phyloP scores from a whole-genome alignment of 768 basidiomycete genomes.

The Coprinopsis cinerea region DNA sequence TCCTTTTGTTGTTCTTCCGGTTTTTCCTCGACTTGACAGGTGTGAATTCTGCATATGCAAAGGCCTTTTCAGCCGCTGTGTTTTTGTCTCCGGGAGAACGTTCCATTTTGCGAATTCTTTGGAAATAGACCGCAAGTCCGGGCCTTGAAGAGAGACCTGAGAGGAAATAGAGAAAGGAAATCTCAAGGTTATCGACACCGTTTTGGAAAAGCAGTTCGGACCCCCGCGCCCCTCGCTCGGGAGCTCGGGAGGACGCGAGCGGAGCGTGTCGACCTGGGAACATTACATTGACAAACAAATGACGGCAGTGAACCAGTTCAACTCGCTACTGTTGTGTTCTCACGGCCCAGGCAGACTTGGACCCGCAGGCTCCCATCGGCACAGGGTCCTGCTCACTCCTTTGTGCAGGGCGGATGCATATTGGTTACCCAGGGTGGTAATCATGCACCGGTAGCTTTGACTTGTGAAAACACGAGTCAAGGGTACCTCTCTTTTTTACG shows the following conservation, averaged over 20 bases:
- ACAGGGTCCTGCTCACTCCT: not conserved
- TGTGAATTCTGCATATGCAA: conserved; percentile 47
- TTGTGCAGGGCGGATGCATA: not conserved
- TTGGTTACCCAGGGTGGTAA: not conserved
- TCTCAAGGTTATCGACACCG: too few species aligned
- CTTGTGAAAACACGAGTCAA: too few species aligned
- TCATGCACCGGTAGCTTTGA: not conserved
- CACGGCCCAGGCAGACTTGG: not conserved
- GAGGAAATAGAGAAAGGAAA: too few species aligned
- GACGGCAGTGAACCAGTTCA: conserved; percentile 4
- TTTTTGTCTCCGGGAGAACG: not conserved
- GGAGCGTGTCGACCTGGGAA: conserved; percentile 3
- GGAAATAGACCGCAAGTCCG: too few species aligned
- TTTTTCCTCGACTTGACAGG: conserved; percentile 48
- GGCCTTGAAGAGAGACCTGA: too few species aligned
- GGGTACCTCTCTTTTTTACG: not conserved
- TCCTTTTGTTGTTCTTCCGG: conserved; percentile 32
- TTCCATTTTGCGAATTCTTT: too few species aligned
- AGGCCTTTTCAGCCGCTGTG: conserved; percentile 21
- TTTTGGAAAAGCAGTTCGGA: too few species aligned
- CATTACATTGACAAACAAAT: conserved; percentile 3
- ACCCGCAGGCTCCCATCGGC: not conserved
- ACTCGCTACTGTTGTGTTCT: too few species aligned
- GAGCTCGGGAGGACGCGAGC: not conserved
- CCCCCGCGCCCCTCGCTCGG: not conserved